These are phyloP conservation scores for Postia placenta DNA, from an alignment of 768 basidiomycete species.

Conservation along the genomic window DNA sequence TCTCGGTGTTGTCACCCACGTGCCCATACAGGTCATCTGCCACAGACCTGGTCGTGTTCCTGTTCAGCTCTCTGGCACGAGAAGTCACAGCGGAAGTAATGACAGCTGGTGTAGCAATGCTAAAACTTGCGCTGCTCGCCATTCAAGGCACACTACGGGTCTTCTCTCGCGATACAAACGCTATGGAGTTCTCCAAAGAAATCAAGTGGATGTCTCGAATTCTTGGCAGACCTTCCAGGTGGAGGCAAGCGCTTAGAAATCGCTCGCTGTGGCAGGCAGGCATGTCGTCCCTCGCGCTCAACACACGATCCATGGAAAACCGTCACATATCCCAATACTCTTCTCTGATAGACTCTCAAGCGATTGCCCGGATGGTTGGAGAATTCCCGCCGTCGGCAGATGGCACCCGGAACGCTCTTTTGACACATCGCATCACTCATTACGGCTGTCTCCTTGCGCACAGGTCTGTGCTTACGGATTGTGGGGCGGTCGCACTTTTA, in stretches of 20 bases:
- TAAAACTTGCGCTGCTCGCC: background rate
- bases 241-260: background rate
- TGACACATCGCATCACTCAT: background rate
- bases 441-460: background rate
- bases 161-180: background rate
- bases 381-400: background rate
- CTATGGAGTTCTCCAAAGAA: background rate
- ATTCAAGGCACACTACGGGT: background rate
- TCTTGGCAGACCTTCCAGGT: background rate
- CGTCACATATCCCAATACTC: background rate
- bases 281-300: too few species aligned
- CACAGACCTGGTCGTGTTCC: background rate
- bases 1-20: constrained; percentile 9
- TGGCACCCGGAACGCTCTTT: background rate
- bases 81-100: background rate
- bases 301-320: too few species aligned
- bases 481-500: background rate
- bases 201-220: too few species aligned
- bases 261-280: too few species aligned
- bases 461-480: background rate
- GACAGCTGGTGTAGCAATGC: too few species aligned
- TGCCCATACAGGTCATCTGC: constrained; percentile 16
- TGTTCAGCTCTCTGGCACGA: background rate
- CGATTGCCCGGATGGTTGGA: background rate
- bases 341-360: background rate